Conservation (phyloP, 2,329 filamentous ascomycete genomes). For the Penicillium sp. region DNA sequence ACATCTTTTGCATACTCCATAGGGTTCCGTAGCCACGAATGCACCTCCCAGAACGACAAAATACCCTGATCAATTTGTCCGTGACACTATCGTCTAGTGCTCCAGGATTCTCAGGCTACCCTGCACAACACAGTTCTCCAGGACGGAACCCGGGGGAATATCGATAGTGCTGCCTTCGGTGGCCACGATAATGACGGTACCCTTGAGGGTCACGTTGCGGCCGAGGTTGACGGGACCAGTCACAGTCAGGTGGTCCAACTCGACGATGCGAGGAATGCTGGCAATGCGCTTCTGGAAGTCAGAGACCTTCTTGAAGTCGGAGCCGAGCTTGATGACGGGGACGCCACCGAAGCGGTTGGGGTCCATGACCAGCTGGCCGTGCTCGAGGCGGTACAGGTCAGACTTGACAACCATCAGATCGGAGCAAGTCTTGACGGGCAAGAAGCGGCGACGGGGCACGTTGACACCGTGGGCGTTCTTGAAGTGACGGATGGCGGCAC, state of each 20-base stretch:
- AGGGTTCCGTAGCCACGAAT: constrained; percentile 25
- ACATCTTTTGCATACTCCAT: constrained; percentile 27
- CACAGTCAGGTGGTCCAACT: constrained; percentile 78
- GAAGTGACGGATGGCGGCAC: constrained; percentile 98
- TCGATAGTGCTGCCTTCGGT: constrained; percentile 98
- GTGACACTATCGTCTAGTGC: constrained; percentile 49
- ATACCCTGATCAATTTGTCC: constrained; percentile 1
- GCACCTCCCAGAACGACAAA: constrained; percentile 21
- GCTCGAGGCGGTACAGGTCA: constrained; percentile 96
- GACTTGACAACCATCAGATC: constrained; percentile 99
- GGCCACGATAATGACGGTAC: constrained; percentile 96
- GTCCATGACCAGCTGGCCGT: constrained; percentile 97
- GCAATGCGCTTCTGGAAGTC: constrained; percentile 57
- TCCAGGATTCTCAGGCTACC: constrained; percentile 78
- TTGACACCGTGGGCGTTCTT: constrained; percentile 98
- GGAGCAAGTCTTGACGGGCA: constrained; percentile 99
- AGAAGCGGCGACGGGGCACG: constrained; percentile 93
- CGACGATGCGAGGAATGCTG: constrained; percentile 51
- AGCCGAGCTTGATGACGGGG: constrained; percentile 96
- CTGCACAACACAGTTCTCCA: constrained; percentile 99
- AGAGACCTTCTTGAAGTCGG: constrained; percentile 99
- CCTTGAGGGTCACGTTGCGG: constrained; percentile 92
- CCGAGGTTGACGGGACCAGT: constrained; percentile 96
- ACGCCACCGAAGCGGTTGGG: constrained; percentile 93
- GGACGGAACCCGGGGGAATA: constrained; percentile 89